Evolutionary conservation across 78 protist genomes (phyloP), one percentile per base, ranked within the genome.

Genomic region (Creolimax fragrantissima): DNA sequence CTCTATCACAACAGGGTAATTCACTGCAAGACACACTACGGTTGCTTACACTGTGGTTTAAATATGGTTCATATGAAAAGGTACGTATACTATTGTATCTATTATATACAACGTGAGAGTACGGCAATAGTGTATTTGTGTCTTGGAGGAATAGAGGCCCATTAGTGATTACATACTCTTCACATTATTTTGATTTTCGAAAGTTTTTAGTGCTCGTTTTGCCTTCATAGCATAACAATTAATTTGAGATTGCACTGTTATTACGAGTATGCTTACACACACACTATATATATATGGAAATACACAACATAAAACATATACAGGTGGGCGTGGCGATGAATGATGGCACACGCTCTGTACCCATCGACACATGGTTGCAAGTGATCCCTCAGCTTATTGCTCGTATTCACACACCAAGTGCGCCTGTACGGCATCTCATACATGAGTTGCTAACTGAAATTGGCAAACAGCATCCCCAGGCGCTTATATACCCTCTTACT

Each of bases 381-480:
- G 99, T 98, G 44, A 93, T 95, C 42, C 97, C 96, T 5, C 96
- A 96, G 95, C 84, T 98, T 41, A 96, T 97, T 24, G 98, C 99
- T 36, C 94, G 97, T 44, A 95, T 99, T 66, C 96, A 97, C 95
- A 93, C 96, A 43, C 95, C 95, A 3, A 43, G 43, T 3, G 37
- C 45, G 3, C 84, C 91, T 5, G 96, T 97, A 36, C 92, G 97
- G 3, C 42, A 93, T 24, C 90, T 94, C 42, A 85, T 97, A 88
- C 96, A 95, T 89, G 84, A 93, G 32, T 93, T 98, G 24, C 90
- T 99, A 4, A 24, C 84, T n/a, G 42, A 41, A 44, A 93, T 98
- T 35, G 99, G 98, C 45, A 89, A 92, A 84, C 93, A 74, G 90
- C 99, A 99, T 89, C 99, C 99, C 32, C 99, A 99, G 89, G 99